These are phyloP conservation scores for Leptoxyphium fumago DNA, from an alignment of 2,329 filamentous ascomycete genomes.

Conservation along the genomic window DNA sequence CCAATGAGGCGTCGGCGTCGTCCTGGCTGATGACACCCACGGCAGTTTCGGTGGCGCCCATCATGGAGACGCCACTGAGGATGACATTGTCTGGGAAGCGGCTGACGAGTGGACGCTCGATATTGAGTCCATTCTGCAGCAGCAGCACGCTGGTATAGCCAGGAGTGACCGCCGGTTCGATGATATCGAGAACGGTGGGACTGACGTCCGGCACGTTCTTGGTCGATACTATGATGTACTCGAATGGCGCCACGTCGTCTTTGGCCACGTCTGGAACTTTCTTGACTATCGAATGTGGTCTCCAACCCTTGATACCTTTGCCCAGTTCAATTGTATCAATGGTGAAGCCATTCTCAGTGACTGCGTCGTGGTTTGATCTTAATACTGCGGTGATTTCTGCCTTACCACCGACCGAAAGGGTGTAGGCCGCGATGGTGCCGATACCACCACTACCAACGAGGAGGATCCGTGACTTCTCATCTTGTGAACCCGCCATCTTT, in stretches of 20 bases:
- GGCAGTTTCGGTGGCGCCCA: slow-evolving; percentile 34
- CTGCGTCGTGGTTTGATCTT: slow-evolving; percentile 40
- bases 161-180: slow-evolving; percentile 37
- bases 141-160: slow-evolving; percentile 40
- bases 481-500: no score
- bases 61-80: slow-evolving; percentile 39
- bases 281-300: slow-evolving; percentile 22
- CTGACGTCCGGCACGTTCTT: slow-evolving; percentile 44
- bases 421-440: slow-evolving; percentile 41
- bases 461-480: slow-evolving; percentile 28
- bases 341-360: slow-evolving; percentile 33
- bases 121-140: slow-evolving; percentile 50
- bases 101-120: slow-evolving; percentile 38
- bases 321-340: slow-evolving; percentile 45
- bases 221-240: slow-evolving; percentile 43
- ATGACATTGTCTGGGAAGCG: slow-evolving; percentile 38
- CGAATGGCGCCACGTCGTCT: slow-evolving; percentile 23
- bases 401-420: slow-evolving; percentile 35
- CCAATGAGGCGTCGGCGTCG: slow-evolving; percentile 34
- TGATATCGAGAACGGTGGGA: slow-evolving; percentile 34
- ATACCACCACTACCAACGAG: slow-evolving; percentile 42
- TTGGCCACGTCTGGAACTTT: slow-evolving; percentile 32
- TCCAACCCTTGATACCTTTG: slow-evolving; percentile 30
- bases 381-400: slow-evolving; percentile 41
- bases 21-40: slow-evolving; percentile 39